phyloP scores from a whole-genome alignment of 2,329 filamentous ascomycete genomes.

The Trichothecium sympodiale region DNA sequence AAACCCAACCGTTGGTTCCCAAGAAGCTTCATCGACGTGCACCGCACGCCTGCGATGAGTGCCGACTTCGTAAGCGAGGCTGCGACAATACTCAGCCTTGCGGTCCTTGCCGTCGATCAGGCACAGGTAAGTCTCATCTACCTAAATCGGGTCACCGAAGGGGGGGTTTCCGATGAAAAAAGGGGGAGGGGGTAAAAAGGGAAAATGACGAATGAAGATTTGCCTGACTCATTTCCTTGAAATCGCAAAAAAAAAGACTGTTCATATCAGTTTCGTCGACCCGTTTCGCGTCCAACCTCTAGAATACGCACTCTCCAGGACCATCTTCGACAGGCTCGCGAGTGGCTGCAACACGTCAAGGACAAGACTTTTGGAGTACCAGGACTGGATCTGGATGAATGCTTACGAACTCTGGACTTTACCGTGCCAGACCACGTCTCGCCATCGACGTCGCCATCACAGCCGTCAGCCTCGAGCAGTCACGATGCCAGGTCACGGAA shows the following conservation, averaged over 20 bases:
- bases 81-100: conserved; percentile 5
- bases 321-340: conserved; percentile 3
- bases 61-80: conserved; percentile 4
- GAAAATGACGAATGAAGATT: too few relatives aligned
- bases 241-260: too few relatives aligned
- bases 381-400: conserved; percentile 5
- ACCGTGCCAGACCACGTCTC: conserved; percentile 2
- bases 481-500: neutral
- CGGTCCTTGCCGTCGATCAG: conserved; percentile 2
- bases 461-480: neutral
- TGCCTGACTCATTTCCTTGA: too few relatives aligned
- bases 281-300: conserved; percentile 3
- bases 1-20: neutral
- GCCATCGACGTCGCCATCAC: neutral
- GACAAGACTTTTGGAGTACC: conserved; percentile 1
- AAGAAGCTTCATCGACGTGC: conserved; percentile 3
- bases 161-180: too few relatives aligned
- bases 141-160: neutral
- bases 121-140: neutral
- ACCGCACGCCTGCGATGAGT: conserved; percentile 5
- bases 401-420: conserved; percentile 4
- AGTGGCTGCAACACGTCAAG: conserved; percentile 4
- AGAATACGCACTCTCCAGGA: conserved; percentile 5
- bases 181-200: too few relatives aligned
- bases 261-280: conserved; percentile 5